These are phyloP conservation scores for Chlorociboria aeruginascens DNA, from an alignment of 495 filamentous ascomycete genomes.

Conservation along the genomic window DNA sequence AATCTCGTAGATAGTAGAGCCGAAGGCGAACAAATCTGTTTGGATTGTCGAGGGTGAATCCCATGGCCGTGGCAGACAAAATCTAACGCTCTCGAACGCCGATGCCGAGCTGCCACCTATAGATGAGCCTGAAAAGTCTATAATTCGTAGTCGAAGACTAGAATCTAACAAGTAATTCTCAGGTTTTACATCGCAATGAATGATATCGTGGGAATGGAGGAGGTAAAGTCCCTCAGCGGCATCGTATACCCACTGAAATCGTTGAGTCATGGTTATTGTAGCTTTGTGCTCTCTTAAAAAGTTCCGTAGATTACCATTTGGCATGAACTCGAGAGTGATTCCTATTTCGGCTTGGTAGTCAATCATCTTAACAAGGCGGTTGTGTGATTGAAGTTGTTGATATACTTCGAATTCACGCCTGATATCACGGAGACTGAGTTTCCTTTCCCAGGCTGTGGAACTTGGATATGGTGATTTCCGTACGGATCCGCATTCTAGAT, in stretches of 20 bases:
- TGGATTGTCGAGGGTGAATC: slow-evolving; percentile 8
- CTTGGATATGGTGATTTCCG: slow-evolving; percentile 1
- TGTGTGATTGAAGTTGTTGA: slow-evolving; percentile 13
- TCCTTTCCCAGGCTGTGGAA: background rate
- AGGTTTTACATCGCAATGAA: slow-evolving; percentile 21
- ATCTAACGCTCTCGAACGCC: slow-evolving; percentile 13
- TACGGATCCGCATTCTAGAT: background rate
- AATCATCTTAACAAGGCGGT: slow-evolving; percentile 18
- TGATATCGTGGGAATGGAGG: slow-evolving; percentile 15
- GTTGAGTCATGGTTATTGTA: slow-evolving; percentile 2
- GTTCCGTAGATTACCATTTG: slow-evolving; percentile 19
- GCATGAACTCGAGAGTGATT: slow-evolving; percentile 19
- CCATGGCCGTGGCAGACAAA: slow-evolving; percentile 15
- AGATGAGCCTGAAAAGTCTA: slow-evolving; percentile 16
- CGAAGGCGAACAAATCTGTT: slow-evolving; percentile 20
- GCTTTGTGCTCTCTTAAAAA: slow-evolving; percentile 15
- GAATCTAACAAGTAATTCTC: slow-evolving; percentile 22
- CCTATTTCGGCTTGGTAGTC: slow-evolving; percentile 17
- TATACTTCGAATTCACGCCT: slow-evolving; percentile 23
- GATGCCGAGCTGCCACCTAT: slow-evolving; percentile 17
- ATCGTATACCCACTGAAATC: slow-evolving; percentile 15
- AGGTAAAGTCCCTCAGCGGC: slow-evolving; percentile 16
- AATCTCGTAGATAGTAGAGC: slow-evolving; percentile 23
- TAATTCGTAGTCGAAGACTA: slow-evolving; percentile 19
- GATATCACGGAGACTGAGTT: slow-evolving; percentile 16